phyloP scores from a whole-genome alignment of 768 basidiomycete species.

The Cyclocybe aegerita region DNA sequence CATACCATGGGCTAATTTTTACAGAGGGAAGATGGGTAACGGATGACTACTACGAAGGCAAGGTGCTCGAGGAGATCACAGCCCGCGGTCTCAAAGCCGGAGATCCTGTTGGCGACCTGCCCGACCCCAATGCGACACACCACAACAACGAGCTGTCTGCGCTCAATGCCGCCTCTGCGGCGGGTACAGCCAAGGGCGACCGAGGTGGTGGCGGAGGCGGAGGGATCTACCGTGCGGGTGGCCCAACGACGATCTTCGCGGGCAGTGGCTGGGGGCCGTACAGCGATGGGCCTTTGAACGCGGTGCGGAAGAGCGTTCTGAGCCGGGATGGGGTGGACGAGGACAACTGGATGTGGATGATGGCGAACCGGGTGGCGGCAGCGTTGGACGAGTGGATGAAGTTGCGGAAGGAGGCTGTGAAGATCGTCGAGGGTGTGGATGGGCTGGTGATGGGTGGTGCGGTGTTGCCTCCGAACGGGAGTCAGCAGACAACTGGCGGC shows the following conservation, averaged over 20 bases:
- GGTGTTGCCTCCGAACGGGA: constrained; percentile 8
- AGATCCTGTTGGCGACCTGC: constrained; percentile 79
- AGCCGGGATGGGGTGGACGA: constrained; percentile 78
- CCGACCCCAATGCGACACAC: constrained; percentile 63
- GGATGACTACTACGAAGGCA: constrained; percentile 96
- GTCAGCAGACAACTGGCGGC: constrained; percentile 15
- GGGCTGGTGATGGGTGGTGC: constrained; percentile 20
- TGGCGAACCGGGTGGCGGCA: constrained; percentile 64
- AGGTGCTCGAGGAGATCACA: constrained; percentile 71
- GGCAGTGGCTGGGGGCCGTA: constrained; percentile 82
- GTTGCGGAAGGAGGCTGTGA: constrained; percentile 55
- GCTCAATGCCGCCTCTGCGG: constrained; percentile 35
- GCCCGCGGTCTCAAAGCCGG: constrained; percentile 83
- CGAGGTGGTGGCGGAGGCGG: constrained; percentile 49
- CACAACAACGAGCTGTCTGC: constrained; percentile 43
- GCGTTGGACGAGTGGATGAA: constrained; percentile 64
- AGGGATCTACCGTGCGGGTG: constrained; percentile 88
- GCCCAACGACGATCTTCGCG: constrained; percentile 92
- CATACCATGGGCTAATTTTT: neutral
- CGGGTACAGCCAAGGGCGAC: constrained; percentile 37
- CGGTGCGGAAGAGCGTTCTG: constrained; percentile 77
- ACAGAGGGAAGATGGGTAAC: constrained; percentile 89
- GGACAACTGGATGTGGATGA: constrained; percentile 92
- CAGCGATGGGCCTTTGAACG: constrained; percentile 83
- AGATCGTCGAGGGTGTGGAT: constrained; percentile 45